Conservation (phyloP, 2,329 filamentous ascomycete genomes). For the Davidsoniella virescens region DNA sequence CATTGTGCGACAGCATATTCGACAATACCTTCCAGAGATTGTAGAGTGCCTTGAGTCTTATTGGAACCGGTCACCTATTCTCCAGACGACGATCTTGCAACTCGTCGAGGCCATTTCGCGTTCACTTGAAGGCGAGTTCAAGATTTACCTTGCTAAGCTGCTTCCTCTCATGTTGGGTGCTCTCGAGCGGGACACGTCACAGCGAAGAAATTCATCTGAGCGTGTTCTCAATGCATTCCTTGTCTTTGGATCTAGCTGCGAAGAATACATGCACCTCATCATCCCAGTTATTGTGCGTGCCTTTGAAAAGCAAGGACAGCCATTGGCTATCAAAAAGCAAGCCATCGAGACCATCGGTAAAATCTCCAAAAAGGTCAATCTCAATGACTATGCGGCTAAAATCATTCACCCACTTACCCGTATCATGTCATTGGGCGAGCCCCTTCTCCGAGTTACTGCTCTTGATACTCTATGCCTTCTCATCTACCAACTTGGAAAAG, state of each 20-base stretch:
- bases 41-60: conserved; percentile 76
- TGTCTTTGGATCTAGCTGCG: conserved; percentile 85
- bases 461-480: conserved; percentile 88
- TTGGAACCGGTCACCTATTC: conserved; percentile 64
- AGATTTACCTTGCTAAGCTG: conserved; percentile 78
- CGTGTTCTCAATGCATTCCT: conserved; percentile 88
- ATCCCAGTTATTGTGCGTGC: conserved; percentile 88
- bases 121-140: conserved; percentile 93
- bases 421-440: conserved; percentile 59
- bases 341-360: conserved; percentile 93
- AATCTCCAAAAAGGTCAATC: conserved; percentile 87
- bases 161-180: conserved; percentile 89
- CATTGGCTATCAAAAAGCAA: conserved; percentile 61
- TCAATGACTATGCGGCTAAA: conserved; percentile 90
- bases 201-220: conserved; percentile 67
- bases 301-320: conserved; percentile 78
- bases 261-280: conserved; percentile 99
- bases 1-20: conserved; percentile 91
- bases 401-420: conserved; percentile 89
- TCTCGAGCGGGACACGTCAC: conserved; percentile 67
- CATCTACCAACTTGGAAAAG: conserved; percentile 88
- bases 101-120: conserved; percentile 87
- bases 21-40: conserved; percentile 76
- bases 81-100: conserved; percentile 82
- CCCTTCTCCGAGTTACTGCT: conserved; percentile 59